phyloP scores from a whole-genome alignment of 2,329 filamentous ascomycete genomes.

The Leptosphaerulina australis region DNA sequence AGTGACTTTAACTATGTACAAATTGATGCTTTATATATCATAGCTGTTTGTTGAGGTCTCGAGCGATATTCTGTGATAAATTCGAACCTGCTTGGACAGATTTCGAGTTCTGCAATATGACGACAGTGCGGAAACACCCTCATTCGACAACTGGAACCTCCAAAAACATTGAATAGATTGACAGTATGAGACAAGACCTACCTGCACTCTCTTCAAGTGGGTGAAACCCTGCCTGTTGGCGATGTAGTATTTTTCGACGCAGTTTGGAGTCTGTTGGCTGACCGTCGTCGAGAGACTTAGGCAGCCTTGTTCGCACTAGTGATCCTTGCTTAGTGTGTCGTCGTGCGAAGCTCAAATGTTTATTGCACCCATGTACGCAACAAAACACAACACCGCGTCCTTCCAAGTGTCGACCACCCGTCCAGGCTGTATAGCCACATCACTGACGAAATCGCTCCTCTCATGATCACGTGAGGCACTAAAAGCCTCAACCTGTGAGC shows the following conservation, averaged over 20 bases:
- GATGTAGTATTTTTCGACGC: not conserved
- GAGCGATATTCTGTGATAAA: not conserved
- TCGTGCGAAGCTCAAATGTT: conserved; percentile 12
- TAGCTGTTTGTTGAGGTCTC: conserved; percentile 25
- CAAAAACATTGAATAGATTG: not conserved
- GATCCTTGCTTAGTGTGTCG: conserved; percentile 11
- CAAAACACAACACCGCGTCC: conserved; percentile 15
- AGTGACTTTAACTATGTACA: conserved; percentile 11
- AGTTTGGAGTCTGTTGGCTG: not conserved
- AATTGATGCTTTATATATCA: conserved; percentile 23
- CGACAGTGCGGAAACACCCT: conserved; percentile 2
- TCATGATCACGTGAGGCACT: conserved; percentile 6
- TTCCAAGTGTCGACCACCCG: not conserved
- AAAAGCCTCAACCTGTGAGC: conserved; percentile 38
- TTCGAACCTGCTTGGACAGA: conserved; percentile 21
- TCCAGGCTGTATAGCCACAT: conserved; percentile 4
- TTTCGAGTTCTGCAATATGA: conserved; percentile 25
- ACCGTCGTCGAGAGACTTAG: conserved; percentile 1
- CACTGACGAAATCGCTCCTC: not conserved
- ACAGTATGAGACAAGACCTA: not conserved
- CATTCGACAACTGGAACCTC: conserved; percentile 14
- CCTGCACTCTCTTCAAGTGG: not conserved
- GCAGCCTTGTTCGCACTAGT: not conserved
- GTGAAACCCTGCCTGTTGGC: not conserved
- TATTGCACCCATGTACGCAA: not conserved